Percentiles rank a stretch among this genome's conserved stretches.
These are phyloP conservation scores for Cordia subcordata DNA, from an alignment of 257 asterid genomes.

Conservation along the genomic window DNA sequence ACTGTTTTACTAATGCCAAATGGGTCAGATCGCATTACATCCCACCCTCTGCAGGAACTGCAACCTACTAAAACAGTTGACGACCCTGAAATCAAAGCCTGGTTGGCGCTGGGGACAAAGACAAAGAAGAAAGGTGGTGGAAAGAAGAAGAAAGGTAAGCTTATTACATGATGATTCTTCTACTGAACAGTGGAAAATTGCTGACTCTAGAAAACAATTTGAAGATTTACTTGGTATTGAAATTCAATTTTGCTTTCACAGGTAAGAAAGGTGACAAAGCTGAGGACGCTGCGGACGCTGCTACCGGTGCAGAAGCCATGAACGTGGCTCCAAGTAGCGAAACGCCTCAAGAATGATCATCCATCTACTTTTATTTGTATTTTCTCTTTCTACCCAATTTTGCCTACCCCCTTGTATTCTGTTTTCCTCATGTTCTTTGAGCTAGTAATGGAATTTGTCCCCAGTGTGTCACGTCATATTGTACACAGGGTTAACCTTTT, in stretches of 20 bases:
- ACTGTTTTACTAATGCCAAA: constrained; percentile 92
- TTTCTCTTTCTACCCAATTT: background rate
- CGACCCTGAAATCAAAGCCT: constrained; percentile 84
- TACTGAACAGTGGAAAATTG: background rate
- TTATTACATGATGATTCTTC: background rate
- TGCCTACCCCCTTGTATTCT: background rate
- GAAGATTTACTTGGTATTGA: background rate
- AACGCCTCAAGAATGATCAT: background rate
- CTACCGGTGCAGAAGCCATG: constrained; percentile 1
- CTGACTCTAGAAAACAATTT: background rate
- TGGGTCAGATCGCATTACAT: constrained; percentile 84
- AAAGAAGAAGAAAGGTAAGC: constrained; percentile 86
- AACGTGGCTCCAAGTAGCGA: constrained; percentile 1
- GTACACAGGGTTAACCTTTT: constrained; percentile 8
- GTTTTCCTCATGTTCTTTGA: background rate
- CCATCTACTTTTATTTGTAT: no score
- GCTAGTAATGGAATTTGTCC: background rate
- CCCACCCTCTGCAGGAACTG: constrained; percentile 82
- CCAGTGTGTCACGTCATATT: background rate
- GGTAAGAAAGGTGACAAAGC: constrained; percentile 10
- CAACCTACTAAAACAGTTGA: constrained; percentile 62
- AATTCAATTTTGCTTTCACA: background rate
- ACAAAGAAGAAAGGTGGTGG: constrained; percentile 95
- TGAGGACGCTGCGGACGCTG: constrained; percentile 2
- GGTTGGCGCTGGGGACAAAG: constrained; percentile 66